Evolutionary conservation across 129 eudicot genomes (phyloP).

Genomic region (Helianthus tuberosus): DNA sequence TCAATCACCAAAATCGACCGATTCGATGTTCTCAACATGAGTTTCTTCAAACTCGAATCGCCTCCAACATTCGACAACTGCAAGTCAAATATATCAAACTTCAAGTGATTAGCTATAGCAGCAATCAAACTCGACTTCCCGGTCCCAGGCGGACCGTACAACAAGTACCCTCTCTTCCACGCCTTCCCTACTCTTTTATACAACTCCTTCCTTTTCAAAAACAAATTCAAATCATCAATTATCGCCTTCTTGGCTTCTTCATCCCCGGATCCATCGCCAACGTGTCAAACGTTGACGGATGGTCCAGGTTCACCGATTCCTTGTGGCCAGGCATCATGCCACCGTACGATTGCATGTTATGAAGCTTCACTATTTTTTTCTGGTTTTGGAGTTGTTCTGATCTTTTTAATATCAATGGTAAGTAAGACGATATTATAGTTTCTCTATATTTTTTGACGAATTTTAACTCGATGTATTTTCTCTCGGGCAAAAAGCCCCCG

Average conservation of each 20-base stretch:
- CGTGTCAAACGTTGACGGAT: conserved; percentile 71
- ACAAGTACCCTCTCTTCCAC: conserved; percentile 71
- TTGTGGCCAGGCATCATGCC: conserved; percentile 17
- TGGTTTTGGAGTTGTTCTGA: conserved; percentile 44
- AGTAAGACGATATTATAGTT: conserved; percentile 39
- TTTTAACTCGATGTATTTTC: conserved; percentile 43
- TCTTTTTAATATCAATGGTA: conserved; percentile 39
- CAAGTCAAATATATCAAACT: conserved; percentile 65
- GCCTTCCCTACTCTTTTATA: conserved; percentile 73
- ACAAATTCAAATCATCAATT: conserved; percentile 58
- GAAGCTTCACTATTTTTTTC: conserved; percentile 49
- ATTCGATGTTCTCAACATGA: conserved; percentile 58
- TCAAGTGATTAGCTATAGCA: conserved; percentile 64
- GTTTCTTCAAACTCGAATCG: conserved; percentile 52
- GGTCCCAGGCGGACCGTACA: conserved; percentile 76
- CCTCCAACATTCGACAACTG: conserved; percentile 49
- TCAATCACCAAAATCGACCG: conserved; percentile 71
- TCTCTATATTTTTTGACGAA: conserved; percentile 54
- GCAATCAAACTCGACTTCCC: conserved; percentile 77
- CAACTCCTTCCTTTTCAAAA: conserved; percentile 52
- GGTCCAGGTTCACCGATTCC: conserved; percentile 58
- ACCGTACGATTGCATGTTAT: conserved; percentile 43
- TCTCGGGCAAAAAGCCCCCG: conserved; percentile 35
- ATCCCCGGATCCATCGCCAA: conserved; percentile 58
- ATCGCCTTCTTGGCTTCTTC: conserved; percentile 62